These are phyloP conservation scores for Naganishia randhawae DNA, from an alignment of 768 basidiomycete genomes.

Conservation along the genomic window DNA sequence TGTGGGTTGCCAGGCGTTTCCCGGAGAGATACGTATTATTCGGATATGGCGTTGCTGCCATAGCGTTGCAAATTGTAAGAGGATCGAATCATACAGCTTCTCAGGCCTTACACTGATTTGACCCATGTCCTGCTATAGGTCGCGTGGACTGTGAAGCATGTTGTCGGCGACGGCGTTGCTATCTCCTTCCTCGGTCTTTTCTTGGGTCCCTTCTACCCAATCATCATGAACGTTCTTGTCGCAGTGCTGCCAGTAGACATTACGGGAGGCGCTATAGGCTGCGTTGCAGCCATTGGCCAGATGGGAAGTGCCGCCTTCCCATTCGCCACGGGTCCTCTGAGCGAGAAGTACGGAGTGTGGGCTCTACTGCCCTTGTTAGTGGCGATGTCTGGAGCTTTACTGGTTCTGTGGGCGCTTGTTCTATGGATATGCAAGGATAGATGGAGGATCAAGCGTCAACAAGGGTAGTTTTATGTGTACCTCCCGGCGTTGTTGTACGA, in stretches of 20 bases:
- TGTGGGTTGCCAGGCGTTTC: conserved; percentile 54
- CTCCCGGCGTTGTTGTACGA: no score
- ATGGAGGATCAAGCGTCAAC: conserved; percentile 20
- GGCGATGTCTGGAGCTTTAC: conserved; percentile 13
- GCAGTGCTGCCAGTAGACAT: conserved; percentile 69
- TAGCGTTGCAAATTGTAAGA: conserved; percentile 33
- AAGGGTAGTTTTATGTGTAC: no score
- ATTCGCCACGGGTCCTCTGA: conserved; percentile 34
- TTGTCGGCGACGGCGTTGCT: conserved; percentile 64
- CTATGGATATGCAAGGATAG: conserved; percentile 23
- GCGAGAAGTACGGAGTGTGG: conserved; percentile 25
- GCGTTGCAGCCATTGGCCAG: conserved; percentile 42
- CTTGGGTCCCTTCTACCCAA: conserved; percentile 67
- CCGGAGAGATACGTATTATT: conserved; percentile 40
- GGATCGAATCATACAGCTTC: neutral
- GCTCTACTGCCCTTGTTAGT: conserved; percentile 24
- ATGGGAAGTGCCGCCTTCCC: conserved; percentile 51
- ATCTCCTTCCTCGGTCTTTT: conserved; percentile 65
- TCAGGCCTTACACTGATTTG: conserved; percentile 7
- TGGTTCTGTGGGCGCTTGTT: conserved; percentile 13
- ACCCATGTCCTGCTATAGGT: conserved; percentile 37
- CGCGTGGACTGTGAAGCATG: conserved; percentile 65
- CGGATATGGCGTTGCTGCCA: conserved; percentile 47
- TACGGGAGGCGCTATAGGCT: conserved; percentile 55
- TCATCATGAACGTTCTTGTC: conserved; percentile 66